Percentiles rank a stretch among this genome's conserved stretches.
Conservation (phyloP, 768 basidiomycete species). For the Leccinum variicolor region DNA sequence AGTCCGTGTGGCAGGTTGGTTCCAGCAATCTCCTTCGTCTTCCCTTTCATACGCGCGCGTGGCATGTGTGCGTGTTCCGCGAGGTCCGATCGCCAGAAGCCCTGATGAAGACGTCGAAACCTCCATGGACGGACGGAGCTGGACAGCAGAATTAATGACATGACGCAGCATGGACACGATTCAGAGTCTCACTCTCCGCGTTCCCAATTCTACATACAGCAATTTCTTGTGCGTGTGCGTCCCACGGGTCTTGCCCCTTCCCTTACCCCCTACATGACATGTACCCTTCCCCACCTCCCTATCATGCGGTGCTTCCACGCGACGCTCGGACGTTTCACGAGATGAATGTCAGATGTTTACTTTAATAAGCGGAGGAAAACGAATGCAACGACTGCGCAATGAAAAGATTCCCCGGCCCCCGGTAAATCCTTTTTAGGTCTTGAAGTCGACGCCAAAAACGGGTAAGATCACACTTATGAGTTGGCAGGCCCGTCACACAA, state of each 20-base stretch:
- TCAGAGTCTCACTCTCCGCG: not conserved
- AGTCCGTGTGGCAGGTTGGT: not conserved
- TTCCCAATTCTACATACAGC: not conserved
- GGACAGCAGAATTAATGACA: not conserved
- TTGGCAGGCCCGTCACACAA: not conserved
- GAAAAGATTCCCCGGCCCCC: constrained; percentile 1
- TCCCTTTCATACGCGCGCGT: not conserved
- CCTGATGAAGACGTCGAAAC: not conserved
- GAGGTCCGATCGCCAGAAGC: constrained; percentile 17
- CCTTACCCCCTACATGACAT: not conserved
- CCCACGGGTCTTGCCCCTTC: not conserved
- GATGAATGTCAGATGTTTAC: not conserved
- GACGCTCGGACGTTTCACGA: constrained; percentile 25
- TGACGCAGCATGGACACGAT: not conserved
- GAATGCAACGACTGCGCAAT: not conserved
- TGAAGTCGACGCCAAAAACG: not conserved
- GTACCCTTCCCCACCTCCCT: not conserved
- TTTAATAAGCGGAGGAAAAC: not conserved
- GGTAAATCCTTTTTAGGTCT: constrained; percentile 14
- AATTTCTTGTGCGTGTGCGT: not conserved
- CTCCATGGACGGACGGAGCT: constrained; percentile 1
- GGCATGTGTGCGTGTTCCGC: not conserved
- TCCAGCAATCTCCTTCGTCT: not conserved
- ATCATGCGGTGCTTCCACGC: constrained; percentile 7
- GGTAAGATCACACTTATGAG: not conserved